Conservation (phyloP, 2,329 filamentous ascomycete species). For the Triangularia verruculosa region DNA sequence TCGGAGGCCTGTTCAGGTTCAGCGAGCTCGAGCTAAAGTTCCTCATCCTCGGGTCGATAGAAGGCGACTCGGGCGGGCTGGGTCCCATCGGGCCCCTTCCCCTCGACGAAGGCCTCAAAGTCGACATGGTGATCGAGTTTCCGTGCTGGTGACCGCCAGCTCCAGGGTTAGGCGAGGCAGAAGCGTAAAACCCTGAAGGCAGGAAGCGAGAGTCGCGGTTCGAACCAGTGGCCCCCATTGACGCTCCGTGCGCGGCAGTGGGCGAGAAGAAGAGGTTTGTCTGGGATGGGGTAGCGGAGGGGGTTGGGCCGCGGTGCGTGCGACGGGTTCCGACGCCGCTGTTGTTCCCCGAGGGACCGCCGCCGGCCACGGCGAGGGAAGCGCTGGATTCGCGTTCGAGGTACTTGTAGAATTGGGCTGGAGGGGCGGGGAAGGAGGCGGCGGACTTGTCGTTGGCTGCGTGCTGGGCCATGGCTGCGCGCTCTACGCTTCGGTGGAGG, state of each 20-base stretch:
- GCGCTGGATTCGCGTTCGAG: conserved; percentile 56
- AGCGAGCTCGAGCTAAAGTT: conserved; percentile 63
- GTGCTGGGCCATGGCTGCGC: conserved; percentile 74
- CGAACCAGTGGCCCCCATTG: conserved; percentile 52
- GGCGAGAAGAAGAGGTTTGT: conserved; percentile 92
- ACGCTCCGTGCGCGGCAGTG: conserved; percentile 69
- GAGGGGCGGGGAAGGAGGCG: conserved; percentile 51
- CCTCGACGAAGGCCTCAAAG: conserved; percentile 57
- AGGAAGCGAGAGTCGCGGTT: conserved; percentile 77
- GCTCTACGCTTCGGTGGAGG: conserved; percentile 85
- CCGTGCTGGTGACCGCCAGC: conserved; percentile 36
- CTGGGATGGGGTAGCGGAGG: conserved; percentile 57
- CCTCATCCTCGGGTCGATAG: conserved; percentile 44
- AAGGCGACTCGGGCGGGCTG: conserved; percentile 65
- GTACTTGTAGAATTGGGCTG: conserved; percentile 64
- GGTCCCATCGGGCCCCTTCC: conserved; percentile 48
- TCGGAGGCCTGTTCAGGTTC: conserved; percentile 62
- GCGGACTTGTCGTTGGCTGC: conserved; percentile 65
- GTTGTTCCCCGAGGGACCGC: conserved; percentile 44
- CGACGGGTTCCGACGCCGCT: conserved; percentile 35
- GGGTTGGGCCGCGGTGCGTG: conserved; percentile 50
- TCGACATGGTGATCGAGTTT: conserved; percentile 59
- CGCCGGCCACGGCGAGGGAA: conserved; percentile 43
- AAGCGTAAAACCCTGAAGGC: conserved; percentile 86
- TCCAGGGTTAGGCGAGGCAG: conserved; percentile 53